Base-by-base conservation (phyloP, 192 early-diverging fungal species). In the Dissophora globulifera region DNA sequence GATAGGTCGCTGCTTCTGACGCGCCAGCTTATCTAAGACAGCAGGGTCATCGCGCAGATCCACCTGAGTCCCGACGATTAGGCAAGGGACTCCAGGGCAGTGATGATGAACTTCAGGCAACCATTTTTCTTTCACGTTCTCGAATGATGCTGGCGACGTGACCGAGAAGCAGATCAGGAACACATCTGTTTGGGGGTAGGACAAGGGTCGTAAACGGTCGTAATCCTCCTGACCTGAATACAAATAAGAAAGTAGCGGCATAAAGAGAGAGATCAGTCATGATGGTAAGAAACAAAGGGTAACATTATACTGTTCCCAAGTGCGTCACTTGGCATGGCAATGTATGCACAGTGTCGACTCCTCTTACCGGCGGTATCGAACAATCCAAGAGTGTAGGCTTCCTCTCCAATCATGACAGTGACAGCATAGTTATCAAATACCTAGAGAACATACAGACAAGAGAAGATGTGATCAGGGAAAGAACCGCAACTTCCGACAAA, bases 401-500 rank as follows among this genome's bases (percentile, higher is more conserved):
- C 95, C 69, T 93, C 94, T 47, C 93, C 95, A 84, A 97, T 96
- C 95, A 97, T 98, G 51, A 98, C 95, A 30, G 95, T 96, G 23
- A 96, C 96, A 51, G 95, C 94, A 85, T 98, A 98, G 79, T 98
- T 97, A 82, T 98, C 96, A 87, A 98, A 98, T 11, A 93, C 91
- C 86, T 91, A 74, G 19, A 40, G 38, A 40, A 13, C 38, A 7
- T 7, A 40, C 8, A 40, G 13, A 40, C 8, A 13, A 7, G 38
- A 13, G 13, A 40, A 10, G 13, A 40, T 40, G 13, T 7, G 38
- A 7, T 40, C 38, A 40, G 38, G 38, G n/a, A n/a, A n/a, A n/a
- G n/a, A n/a, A n/a, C n/a, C n/a, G n/a, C n/a, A n/a, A n/a, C n/a
- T n/a, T n/a, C n/a, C n/a, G n/a, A n/a, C n/a, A n/a, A n/a, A n/a